Evolutionary conservation across 257 asterid genomes (phyloP), one percentile per base, ranked within the genome.

Genomic region (Nicotiana knightiana): DNA sequence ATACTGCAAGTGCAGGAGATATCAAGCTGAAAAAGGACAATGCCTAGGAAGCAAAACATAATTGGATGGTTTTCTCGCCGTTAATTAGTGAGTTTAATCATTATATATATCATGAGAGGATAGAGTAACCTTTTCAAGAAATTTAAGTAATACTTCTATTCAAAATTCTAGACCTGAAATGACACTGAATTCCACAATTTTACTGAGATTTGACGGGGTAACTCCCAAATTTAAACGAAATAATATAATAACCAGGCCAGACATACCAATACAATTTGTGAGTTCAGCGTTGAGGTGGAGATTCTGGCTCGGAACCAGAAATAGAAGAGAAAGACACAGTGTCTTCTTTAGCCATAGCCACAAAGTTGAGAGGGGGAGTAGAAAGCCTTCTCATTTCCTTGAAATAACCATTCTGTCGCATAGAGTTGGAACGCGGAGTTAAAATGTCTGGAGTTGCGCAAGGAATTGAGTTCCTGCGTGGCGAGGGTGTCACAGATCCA

Each of bases 281-380:
- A 68, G 10, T 85, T 90, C 90, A 91, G 81, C 67, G 37, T 71
- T 83, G 97, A 84, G 94, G 93, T 51, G 96, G 98, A 89, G 98
- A 94, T 84, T 93, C 98, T 1, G 97, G 95, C 88, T 93, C 98
- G 43, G 99, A 94, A 80, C 97, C 97, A 76, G 89, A 89, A 85
- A 91, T 85, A 3, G 99, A 96, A 54, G 98, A 96, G 86, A 96
- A 94, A 9, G 97, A 94, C 84, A 94, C 89, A 67, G 92, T 94
- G 78, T 96, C 99, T 87, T 93, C 99, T 82, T 96, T 96, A 17
- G 93, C 87, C 73, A 92, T 86, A 1, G 94, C 89, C 28, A 90
- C 97, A 81, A 88, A 93, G 90, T 96, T 96, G 48, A 96, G 80
- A 43, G 97, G 93, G 3, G 76, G 93, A n/a, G 97, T 93, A 39